Evolutionary conservation across 257 asterid species (phyloP), one percentile per base, ranked within the genome.

Genomic region (Prunella vulgaris): DNA sequence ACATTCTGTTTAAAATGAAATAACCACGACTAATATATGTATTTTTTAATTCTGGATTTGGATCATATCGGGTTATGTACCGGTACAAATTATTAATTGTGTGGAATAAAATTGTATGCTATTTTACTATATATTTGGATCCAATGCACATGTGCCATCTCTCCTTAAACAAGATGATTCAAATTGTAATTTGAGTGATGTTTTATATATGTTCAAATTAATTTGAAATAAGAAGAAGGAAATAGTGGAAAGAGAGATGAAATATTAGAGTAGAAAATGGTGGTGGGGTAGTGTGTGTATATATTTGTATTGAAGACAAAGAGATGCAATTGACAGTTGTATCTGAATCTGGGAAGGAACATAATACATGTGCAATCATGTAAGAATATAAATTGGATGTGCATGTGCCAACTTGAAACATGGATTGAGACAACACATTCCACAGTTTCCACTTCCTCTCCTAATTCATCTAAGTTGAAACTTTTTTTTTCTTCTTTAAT

Each of bases 301-400:
- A 69, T 81, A 81, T 70, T 71, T 72, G 83, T 48, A 75, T 68
- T 62, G 74, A 81, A 70, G 87, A 83, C 88, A 80, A 10, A 70
- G 74, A 21, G 32, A 78, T 59, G 83, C 46, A 78, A 24, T 74
- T 79, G 92, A 84, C 89, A 85, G 88, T 77, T 84, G 89, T 84
- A 76, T 58, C 62, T 86, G 86, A 77, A 80, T 72, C 70, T 81
- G 49, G 66, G 62, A 56, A 13, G 81, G 93, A 86, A 84, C 94
- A 86, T 33, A 38, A 51, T 70, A 80, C 96, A 87, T 88, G 95
- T 91, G 95, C 93, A 77, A 81, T 87, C 82, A 81, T 87, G 75
- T 56, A 46, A 76, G 65, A 66, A 64, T 4, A 33, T 20, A 21
- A 22, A 37, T 40, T 76, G 60, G 66, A 59, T 56, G 65, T 62